Conservation (phyloP, 2,329 filamentous ascomycete genomes). For the Aspergillus quadrilineatus region DNA sequence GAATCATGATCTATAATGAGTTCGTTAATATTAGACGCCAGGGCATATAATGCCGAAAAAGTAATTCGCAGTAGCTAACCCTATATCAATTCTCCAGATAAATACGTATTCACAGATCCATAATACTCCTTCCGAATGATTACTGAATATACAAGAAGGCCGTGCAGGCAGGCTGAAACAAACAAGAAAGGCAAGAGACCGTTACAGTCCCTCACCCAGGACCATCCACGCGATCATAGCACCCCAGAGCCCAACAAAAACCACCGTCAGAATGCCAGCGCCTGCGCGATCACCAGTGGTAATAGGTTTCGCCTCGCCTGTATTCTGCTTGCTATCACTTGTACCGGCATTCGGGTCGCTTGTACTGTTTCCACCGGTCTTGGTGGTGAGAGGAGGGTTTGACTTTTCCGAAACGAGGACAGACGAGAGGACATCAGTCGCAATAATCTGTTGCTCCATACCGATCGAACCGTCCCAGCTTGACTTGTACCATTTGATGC, state of each 20-base stretch:
- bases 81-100: not conserved
- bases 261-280: slow-evolving; percentile 39
- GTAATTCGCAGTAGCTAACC: not conserved
- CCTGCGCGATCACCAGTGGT: slow-evolving; percentile 40
- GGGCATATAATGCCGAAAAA: not conserved
- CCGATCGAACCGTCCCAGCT: slow-evolving; percentile 59
- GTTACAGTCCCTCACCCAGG: slow-evolving; percentile 16
- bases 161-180: not conserved
- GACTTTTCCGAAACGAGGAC: slow-evolving; percentile 51
- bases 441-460: slow-evolving; percentile 69
- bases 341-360: slow-evolving; percentile 39
- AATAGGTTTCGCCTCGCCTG: slow-evolving; percentile 16
- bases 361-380: slow-evolving; percentile 57
- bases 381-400: slow-evolving; percentile 37
- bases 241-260: slow-evolving; percentile 30
- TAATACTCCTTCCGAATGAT: not conserved
- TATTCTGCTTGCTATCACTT: slow-evolving; percentile 2
- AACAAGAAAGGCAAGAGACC: not conserved
- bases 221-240: slow-evolving; percentile 35
- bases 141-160: not conserved
- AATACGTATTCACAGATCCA: not conserved
- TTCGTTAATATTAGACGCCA: too few relatives aligned
- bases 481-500: slow-evolving; percentile 60
- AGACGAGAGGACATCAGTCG: slow-evolving; percentile 63
- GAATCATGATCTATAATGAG: too few relatives aligned